Conservation (phyloP, 2,329 filamentous ascomycete species). For the Diaporthe aspalathi region DNA sequence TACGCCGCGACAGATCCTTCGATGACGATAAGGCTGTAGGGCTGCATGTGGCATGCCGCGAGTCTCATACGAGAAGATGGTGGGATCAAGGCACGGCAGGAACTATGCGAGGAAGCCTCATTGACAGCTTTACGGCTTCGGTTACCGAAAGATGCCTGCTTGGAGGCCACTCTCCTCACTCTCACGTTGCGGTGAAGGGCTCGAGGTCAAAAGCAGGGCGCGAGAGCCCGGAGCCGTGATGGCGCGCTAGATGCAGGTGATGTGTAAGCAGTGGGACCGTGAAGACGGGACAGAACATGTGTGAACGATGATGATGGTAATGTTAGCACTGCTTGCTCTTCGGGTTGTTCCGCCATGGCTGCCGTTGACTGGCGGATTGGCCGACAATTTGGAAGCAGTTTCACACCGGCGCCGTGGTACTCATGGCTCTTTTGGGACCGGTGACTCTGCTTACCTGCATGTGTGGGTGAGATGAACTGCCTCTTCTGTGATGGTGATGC, state of each 20-base stretch:
- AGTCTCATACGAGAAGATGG: slow-evolving; percentile 12
- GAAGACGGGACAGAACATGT: neutral
- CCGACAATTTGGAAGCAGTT: slow-evolving; percentile 7
- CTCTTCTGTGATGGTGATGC: slow-evolving; percentile 26
- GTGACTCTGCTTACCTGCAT: slow-evolving; percentile 36
- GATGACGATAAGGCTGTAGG: slow-evolving; percentile 34
- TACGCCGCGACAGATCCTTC: slow-evolving; percentile 8
- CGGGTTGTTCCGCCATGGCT: slow-evolving; percentile 15
- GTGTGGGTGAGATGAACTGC: slow-evolving; percentile 26
- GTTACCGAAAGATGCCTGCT: slow-evolving; percentile 12
- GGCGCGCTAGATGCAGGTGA: neutral
- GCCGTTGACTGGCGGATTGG: slow-evolving; percentile 27
- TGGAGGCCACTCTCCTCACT: neutral
- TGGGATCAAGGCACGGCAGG: neutral
- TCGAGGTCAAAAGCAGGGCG: slow-evolving; percentile 1
- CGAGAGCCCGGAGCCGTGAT: neutral
- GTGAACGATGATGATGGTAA: slow-evolving; percentile 9
- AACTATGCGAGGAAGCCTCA: slow-evolving; percentile 3
- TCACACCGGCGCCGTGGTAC: slow-evolving; percentile 13
- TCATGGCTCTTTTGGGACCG: slow-evolving; percentile 26
- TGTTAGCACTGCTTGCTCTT: neutral
- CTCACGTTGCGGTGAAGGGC: slow-evolving; percentile 12
- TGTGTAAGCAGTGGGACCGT: slow-evolving; percentile 19
- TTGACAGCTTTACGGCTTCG: neutral
- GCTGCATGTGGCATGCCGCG: slow-evolving; percentile 30